phyloP scores from a whole-genome alignment of 2,329 filamentous ascomycete species.

The Calonectria fujianensis region DNA sequence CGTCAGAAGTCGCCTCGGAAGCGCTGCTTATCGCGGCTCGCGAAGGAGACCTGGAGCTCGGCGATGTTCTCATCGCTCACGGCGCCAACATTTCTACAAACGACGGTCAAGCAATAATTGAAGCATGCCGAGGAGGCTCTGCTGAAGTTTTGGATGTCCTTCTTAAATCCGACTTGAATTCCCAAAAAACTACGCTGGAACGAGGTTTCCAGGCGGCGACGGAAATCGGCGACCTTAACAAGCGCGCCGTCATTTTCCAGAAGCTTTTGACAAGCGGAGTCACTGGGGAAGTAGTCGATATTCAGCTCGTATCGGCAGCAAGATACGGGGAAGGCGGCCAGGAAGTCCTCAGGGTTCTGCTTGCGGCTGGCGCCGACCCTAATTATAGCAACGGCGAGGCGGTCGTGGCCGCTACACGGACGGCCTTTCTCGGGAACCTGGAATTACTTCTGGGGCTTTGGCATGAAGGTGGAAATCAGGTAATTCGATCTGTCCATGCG shows the following conservation, averaged over 20 bases:
- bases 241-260: constrained; percentile 69
- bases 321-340: constrained; percentile 70
- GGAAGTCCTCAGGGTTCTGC: constrained; percentile 69
- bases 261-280: constrained; percentile 71
- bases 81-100: constrained; percentile 71
- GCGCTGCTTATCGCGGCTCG: constrained; percentile 71
- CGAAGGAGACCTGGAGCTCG: constrained; percentile 72
- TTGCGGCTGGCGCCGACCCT: constrained; percentile 72
- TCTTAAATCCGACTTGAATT: constrained; percentile 63
- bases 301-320: constrained; percentile 72
- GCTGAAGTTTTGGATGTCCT: constrained; percentile 71
- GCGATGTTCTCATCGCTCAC: constrained; percentile 69
- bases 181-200: constrained; percentile 66
- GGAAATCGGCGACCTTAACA: constrained; percentile 69
- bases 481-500: constrained; percentile 51
- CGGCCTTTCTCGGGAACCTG: constrained; percentile 69
- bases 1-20: constrained; percentile 67
- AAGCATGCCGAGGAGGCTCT: constrained; percentile 72
- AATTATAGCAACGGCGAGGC: constrained; percentile 74
- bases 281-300: constrained; percentile 69
- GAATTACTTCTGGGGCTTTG: constrained; percentile 71
- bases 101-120: constrained; percentile 72
- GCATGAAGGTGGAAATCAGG: constrained; percentile 64
- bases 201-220: constrained; percentile 74
- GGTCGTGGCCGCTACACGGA: constrained; percentile 72